These are phyloP conservation scores for Parietaria judaica DNA, from an alignment of 306 rosid genomes.

Conservation along the genomic window DNA sequence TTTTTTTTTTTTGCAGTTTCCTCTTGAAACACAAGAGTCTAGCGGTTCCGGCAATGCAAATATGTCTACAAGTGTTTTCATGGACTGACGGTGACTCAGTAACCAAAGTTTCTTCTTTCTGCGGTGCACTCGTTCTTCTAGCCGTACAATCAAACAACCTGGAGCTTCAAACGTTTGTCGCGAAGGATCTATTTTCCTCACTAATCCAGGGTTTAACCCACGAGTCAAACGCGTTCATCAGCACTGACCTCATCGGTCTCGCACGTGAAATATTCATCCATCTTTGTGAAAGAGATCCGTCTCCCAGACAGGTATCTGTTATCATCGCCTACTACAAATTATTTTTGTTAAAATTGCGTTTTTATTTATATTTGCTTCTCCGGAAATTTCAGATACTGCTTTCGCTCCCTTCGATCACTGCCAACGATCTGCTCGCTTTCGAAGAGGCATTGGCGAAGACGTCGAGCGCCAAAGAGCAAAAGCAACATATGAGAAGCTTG, in stretches of 20 bases:
- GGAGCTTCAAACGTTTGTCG: constrained; percentile 68
- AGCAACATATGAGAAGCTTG: constrained; percentile 79
- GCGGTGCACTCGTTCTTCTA: constrained; percentile 55
- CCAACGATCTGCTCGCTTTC: constrained; percentile 71
- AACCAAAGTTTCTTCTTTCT: constrained; percentile 65
- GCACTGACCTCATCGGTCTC: constrained; percentile 80
- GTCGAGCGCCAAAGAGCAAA: constrained; percentile 87
- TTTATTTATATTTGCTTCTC: constrained; percentile 15
- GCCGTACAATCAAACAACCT: constrained; percentile 45
- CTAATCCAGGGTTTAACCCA: constrained; percentile 77
- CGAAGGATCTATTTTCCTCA: constrained; percentile 77
- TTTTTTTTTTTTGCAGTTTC: constrained; percentile 44
- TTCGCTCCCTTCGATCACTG: constrained; percentile 68
- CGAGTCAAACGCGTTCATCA: constrained; percentile 81
- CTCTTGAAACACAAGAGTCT: constrained; percentile 64
- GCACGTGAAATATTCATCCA: constrained; percentile 85
- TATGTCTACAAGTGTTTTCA: constrained; percentile 67
- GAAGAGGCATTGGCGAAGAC: constrained; percentile 90
- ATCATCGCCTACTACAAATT: constrained; percentile 8
- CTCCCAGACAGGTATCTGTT: constrained; percentile 77
- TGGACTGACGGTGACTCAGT: constrained; percentile 92
- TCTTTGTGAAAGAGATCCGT: constrained; percentile 73
- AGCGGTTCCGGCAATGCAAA: constrained; percentile 63
- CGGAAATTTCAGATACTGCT: constrained; percentile 47
- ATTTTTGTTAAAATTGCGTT: constrained; percentile 3